A percentile compares a stretch with the other conserved stretches of the same genome.
phyloP scores from a whole-genome alignment of 108 stramenopile species.

The Mayamaea pseudoterrestris region DNA sequence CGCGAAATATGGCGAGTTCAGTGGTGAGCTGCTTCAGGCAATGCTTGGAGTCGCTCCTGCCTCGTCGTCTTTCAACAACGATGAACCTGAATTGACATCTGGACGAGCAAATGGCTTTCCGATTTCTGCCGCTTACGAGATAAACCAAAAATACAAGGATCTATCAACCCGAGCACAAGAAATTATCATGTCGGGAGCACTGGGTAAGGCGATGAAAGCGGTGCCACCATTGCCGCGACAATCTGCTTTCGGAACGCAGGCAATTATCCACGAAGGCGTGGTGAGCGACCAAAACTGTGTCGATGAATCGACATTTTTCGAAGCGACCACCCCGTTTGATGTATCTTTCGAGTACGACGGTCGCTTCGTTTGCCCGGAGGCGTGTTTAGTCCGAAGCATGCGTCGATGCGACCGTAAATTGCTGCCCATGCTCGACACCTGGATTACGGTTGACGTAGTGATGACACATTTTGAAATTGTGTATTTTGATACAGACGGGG shows the following conservation, averaged over 20 bases:
- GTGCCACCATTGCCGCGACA: too few species aligned
- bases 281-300: neutral
- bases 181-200: conserved; percentile 23
- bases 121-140: neutral
- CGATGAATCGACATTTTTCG: neutral
- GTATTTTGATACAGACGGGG: conserved; percentile 5
- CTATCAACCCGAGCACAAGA: conserved; percentile 19
- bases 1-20: conserved; percentile 58
- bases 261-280: too few species aligned
- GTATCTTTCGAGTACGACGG: neutral
- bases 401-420: conserved; percentile 64
- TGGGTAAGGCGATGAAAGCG: conserved; percentile 22
- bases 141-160: conserved; percentile 7
- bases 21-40: conserved; percentile 56
- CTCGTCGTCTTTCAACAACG: too few species aligned
- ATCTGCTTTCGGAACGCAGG: neutral
- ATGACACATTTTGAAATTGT: conserved; percentile 74
- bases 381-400: conserved; percentile 70
- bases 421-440: conserved; percentile 56
- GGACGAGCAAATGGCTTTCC: neutral
- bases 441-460: conserved; percentile 67
- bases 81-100: neutral
- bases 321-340: neutral
- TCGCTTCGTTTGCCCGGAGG: conserved; percentile 19
- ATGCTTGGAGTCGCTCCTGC: conserved; percentile 71